phyloP scores from a whole-genome alignment of 352 stramenopile genomes.

The Globisporangium splendens region DNA sequence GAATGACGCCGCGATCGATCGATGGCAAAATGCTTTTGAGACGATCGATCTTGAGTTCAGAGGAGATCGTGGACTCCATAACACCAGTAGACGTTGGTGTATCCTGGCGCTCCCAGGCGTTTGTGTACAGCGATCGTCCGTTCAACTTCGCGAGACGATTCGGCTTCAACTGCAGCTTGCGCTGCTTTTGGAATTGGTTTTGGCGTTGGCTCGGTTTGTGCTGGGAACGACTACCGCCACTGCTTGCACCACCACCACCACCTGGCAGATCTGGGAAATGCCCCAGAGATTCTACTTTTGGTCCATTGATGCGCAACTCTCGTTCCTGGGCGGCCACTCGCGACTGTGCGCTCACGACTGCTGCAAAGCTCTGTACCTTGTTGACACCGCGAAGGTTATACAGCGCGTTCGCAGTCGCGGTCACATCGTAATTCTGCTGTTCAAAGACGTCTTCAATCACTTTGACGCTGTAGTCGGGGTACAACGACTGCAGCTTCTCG shows the following conservation, averaged over 20 bases:
- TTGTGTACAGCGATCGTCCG: slow-evolving; percentile 2
- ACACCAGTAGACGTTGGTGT: slow-evolving; percentile 10
- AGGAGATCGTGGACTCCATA: slow-evolving; percentile 49
- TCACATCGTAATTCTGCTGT: slow-evolving; percentile 48
- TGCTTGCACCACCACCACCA: slow-evolving; percentile 13
- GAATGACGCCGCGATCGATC: slow-evolving; percentile 50
- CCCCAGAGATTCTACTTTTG: slow-evolving; percentile 39
- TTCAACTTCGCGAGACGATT: slow-evolving; percentile 15
- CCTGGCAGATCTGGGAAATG: slow-evolving; percentile 50
- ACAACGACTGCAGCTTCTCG: slow-evolving; percentile 47
- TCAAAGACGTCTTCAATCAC: slow-evolving; percentile 67
- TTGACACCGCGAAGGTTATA: slow-evolving; percentile 49
- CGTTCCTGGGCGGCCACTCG: slow-evolving; percentile 17
- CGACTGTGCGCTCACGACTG: slow-evolving; percentile 36
- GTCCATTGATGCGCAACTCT: slow-evolving; percentile 22
- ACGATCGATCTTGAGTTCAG: slow-evolving; percentile 64
- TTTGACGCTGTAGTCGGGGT: slow-evolving; percentile 50
- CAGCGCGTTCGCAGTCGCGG: slow-evolving; percentile 47
- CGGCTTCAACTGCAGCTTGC: slow-evolving; percentile 1
- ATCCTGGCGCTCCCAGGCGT: slow-evolving; percentile 32
- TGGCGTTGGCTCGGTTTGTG: slow-evolving; percentile 29
- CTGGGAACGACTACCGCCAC: slow-evolving; percentile 12
- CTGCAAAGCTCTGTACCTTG: slow-evolving; percentile 60
- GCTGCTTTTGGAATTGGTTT: slow-evolving; percentile 6
- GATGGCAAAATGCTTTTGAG: slow-evolving; percentile 52